Conservation (phyloP, 164 flowering plant genomes). For the Dillenia turbinata region DNA sequence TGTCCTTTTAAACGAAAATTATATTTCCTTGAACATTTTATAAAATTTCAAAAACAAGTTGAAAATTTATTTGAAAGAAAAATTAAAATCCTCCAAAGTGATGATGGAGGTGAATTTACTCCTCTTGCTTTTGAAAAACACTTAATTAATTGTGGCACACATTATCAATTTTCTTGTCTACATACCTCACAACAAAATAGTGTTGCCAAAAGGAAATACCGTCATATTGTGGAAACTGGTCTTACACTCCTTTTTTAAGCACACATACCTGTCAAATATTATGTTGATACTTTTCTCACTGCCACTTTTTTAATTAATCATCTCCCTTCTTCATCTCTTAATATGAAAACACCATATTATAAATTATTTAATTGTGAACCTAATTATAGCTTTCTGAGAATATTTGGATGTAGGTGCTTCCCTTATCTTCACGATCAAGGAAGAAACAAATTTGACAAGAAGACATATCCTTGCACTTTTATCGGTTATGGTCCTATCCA, state of each 20-base stretch:
- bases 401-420: constrained; percentile 11
- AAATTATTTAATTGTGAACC: not conserved
- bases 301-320: constrained; percentile 3
- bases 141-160: not conserved
- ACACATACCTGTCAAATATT: not conserved
- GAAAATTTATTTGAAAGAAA: not conserved
- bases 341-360: not conserved
- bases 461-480: not conserved
- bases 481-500: constrained; percentile 4
- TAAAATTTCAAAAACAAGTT: not conserved
- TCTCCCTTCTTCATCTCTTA: not conserved
- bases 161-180: not conserved
- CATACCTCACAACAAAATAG: constrained; percentile 11
- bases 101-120: constrained; percentile 8
- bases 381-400: not conserved
- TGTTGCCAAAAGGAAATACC: constrained; percentile 8
- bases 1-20: constrained; percentile 8
- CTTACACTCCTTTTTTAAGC: constrained; percentile 2
- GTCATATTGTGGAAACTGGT: constrained; percentile 7
- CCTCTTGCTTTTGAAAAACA: not conserved
- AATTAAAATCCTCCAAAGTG: constrained; percentile 2
- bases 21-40: not conserved
- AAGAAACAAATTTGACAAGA: not conserved
- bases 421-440: not conserved
- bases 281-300: constrained; percentile 3